These are phyloP conservation scores for Hygrocybe punicea DNA, from an alignment of 768 basidiomycete genomes.

Conservation along the genomic window DNA sequence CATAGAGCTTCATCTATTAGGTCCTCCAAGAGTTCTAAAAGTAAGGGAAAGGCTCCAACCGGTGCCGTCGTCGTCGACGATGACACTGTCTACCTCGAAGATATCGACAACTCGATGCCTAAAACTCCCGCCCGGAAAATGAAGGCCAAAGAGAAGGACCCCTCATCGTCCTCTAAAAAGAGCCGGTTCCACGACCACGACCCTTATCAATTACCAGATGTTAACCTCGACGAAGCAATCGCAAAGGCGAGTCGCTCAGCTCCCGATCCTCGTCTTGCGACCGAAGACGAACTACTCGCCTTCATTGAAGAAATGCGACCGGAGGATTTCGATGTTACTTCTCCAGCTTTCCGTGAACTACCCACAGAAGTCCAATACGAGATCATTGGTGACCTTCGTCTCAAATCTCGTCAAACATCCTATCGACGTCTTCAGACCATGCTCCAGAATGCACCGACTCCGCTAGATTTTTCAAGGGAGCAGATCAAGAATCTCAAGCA, in stretches of 20 bases:
- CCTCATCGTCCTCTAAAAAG: conserved; percentile 55
- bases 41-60: conserved; percentile 45
- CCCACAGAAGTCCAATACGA: conserved; percentile 98
- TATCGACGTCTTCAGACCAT: conserved; percentile 89
- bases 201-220: conserved; percentile 87
- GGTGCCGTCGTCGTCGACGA: conserved; percentile 59
- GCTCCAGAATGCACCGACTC: conserved; percentile 72
- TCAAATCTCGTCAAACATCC: conserved; percentile 93
- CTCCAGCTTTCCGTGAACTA: conserved; percentile 84
- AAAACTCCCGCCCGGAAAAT: conserved; percentile 49
- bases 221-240: conserved; percentile 64
- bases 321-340: conserved; percentile 90
- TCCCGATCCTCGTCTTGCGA: conserved; percentile 91
- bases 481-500: conserved; percentile 90
- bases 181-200: conserved; percentile 74
- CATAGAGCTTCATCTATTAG: conserved; percentile 5
- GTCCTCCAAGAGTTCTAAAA: conserved; percentile 33
- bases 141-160: conserved; percentile 18
- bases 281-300: conserved; percentile 86
- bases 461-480: conserved; percentile 93
- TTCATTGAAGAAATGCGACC: conserved; percentile 98
- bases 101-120: conserved; percentile 55
- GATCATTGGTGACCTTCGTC: conserved; percentile 91
- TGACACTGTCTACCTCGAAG: conserved; percentile 84
- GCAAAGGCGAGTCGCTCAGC: conserved; percentile 56